A percentile compares a stretch with the other conserved stretches of the same genome.
Evolutionary conservation across 768 basidiomycete genomes (phyloP).

Genomic region (Lactarius tabidus): DNA sequence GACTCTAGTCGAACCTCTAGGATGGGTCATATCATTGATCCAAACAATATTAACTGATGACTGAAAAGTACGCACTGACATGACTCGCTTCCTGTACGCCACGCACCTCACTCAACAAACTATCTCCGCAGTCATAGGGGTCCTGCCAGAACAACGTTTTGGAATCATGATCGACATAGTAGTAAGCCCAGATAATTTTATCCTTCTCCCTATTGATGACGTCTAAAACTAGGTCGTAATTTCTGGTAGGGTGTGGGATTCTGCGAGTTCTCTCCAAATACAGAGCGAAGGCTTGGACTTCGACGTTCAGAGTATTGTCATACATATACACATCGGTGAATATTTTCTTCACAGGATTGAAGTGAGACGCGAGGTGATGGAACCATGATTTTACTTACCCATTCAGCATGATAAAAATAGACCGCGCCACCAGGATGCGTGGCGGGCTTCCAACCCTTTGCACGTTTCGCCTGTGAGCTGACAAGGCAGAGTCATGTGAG

Average conservation of each 20-base stretch:
- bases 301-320: neutral
- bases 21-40: neutral
- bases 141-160: slow-evolving; percentile 14
- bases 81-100: slow-evolving; percentile 5
- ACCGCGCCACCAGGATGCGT: slow-evolving; percentile 13
- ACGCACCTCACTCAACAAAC: neutral
- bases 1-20: slow-evolving; percentile 9
- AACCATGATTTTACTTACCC: neutral
- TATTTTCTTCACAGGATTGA: neutral
- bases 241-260: neutral
- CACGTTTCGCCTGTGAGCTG: neutral
- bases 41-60: neutral
- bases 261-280: neutral
- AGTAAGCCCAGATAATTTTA: slow-evolving; percentile 6
- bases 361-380: neutral
- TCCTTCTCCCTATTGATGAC: neutral
- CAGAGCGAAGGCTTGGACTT: neutral
- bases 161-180: slow-evolving; percentile 10
- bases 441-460: neutral
- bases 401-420: slow-evolving; percentile 10
- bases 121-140: neutral
- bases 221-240: slow-evolving; percentile 13
- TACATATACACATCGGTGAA: slow-evolving; percentile 23
- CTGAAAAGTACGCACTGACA: slow-evolving; percentile 6
- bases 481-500: neutral